Conservation (phyloP, 2,329 filamentous ascomycete species). For the Penicillium freii region DNA sequence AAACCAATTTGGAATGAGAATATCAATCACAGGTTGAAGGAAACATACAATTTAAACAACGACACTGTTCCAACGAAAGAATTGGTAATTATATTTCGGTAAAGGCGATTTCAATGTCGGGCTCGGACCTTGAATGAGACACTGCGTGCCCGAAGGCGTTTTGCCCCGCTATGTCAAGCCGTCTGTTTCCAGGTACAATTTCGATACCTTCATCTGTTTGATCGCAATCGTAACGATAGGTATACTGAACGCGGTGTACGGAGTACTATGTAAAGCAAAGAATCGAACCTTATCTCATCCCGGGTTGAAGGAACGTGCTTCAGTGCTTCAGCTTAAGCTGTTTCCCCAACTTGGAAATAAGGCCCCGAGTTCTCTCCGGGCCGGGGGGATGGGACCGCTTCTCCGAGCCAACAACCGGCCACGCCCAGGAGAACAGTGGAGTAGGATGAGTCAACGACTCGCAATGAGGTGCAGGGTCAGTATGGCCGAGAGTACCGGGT, state of each 20-base stretch:
- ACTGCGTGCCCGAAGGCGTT: neutral
- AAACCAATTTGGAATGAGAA: neutral
- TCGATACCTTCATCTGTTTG: neutral
- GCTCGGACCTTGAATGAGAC: neutral
- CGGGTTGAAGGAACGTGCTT: neutral
- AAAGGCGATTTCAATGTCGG: neutral
- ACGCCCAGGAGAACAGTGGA: neutral
- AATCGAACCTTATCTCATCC: neutral
- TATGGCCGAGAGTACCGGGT: neutral
- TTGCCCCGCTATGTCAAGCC: neutral
- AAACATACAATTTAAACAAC: neutral
- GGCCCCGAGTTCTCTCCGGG: neutral
- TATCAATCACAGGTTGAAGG: neutral
- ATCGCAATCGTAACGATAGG: neutral
- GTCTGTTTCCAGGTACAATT: neutral
- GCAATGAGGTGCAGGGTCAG: neutral
- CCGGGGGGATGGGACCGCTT: neutral
- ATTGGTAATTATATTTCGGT: neutral
- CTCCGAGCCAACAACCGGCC: neutral
- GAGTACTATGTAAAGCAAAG: neutral
- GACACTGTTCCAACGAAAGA: neutral
- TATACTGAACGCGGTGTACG: neutral
- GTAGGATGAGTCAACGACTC: constrained; percentile 2
- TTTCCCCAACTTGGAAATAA: neutral
- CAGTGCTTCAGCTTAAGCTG: neutral